A percentile compares a stretch with the other conserved stretches of the same genome.
Evolutionary conservation across 257 asterid genomes (phyloP).

Genomic region (Anisodus acutangulus): DNA sequence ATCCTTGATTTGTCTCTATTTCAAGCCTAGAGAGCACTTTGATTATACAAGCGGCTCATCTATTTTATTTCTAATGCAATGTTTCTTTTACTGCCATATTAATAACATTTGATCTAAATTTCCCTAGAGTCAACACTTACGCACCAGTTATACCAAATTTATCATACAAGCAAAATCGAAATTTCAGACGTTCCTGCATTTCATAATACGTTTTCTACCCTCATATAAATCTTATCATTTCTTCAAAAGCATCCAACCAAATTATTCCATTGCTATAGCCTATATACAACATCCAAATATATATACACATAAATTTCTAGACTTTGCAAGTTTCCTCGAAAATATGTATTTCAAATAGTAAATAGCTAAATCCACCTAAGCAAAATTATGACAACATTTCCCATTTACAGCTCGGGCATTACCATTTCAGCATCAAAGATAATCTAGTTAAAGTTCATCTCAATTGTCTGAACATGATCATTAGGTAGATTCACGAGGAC

Average conservation of each 20-base stretch:
- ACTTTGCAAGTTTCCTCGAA: neutral
- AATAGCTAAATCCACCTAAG: conserved; percentile 29
- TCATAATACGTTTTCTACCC: neutral
- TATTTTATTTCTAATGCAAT: no score
- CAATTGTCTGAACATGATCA: conserved; percentile 25
- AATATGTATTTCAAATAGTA: conserved; percentile 23
- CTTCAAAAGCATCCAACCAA: conserved; percentile 12
- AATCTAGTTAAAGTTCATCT: conserved; percentile 21
- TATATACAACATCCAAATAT: conserved; percentile 24
- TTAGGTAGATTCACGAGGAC: conserved; percentile 54
- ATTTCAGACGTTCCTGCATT: neutral
- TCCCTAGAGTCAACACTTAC: no score
- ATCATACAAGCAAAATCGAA: neutral
- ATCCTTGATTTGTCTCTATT: no score
- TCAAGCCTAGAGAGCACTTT: no score
- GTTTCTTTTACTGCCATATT: no score
- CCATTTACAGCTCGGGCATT: conserved; percentile 37
- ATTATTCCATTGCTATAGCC: conserved; percentile 23
- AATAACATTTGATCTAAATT: no score
- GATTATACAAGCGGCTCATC: no score
- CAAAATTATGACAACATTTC: conserved; percentile 40
- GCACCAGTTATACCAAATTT: no score
- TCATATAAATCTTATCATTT: neutral
- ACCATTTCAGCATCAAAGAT: conserved; percentile 25
- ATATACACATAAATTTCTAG: neutral